Base-by-base conservation (phyloP, 176 grass and related monocot species). In the Chrysopogon serrulatus region DNA sequence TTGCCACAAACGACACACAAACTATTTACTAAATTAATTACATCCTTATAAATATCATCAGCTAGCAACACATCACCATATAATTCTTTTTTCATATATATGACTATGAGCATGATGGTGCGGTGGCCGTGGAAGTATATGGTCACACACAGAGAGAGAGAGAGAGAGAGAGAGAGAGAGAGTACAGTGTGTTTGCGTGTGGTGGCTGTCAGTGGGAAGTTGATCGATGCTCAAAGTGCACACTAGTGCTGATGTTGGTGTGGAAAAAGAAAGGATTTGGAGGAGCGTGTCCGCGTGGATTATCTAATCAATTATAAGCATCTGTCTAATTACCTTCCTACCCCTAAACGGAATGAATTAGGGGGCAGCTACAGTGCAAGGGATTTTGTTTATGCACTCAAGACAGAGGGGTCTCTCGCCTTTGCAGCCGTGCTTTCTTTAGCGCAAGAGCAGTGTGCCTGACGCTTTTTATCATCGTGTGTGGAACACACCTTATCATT, bases 401-500 rank as follows among this genome's bases (percentile, higher is more conserved):
- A 87, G 80, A 87, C 80, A 87, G 83, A 59, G 61, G 62, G 33
- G 41, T 75, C 84, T 84, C 84, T 87, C 71, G 75, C 69, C 89
- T 90, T 87, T 90, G 81, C 80, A 31, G 39, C 75, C 85, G 24
- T 76, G 80, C 83, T 90, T 85, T 89, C 83, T 90, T 85, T 89
- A 85, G 63, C 33, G 87, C 71, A 63, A 76, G 60, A 42, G 60
- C 41, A 31, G 37, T 9, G 9, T 41, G 40, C 56, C 43, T 15
- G 72, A 87, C 72, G 74, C 75, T 83, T 89, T 89, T 84, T 47
- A 48, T 73, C 70, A 53, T 44, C 31, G 69, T 79, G 61, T 73
- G 81, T 83, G 77, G 79, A 86, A 86, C 73, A 83, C 31, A 15
- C 88, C 79, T 79, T 90, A 90, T 90, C 88, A 90, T 90, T 86